phyloP scores from a whole-genome alignment of 2,329 filamentous ascomycete species.

The Pseudogymnoascus sp. region DNA sequence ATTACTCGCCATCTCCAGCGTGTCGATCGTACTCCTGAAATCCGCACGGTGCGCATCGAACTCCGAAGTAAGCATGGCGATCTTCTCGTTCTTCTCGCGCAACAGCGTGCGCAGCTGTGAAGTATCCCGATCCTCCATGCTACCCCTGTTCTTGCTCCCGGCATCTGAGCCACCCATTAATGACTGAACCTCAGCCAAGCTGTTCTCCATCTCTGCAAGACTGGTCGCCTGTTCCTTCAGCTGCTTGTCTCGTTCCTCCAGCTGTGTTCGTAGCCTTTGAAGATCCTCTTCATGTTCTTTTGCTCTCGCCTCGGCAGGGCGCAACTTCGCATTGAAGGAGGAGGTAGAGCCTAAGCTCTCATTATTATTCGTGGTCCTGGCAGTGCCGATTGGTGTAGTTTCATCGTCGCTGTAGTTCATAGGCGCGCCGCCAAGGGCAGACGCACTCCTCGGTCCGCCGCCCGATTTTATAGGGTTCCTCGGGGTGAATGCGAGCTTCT shows the following conservation, averaged over 20 bases:
- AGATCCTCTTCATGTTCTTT: constrained; percentile 62
- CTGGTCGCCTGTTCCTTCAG: constrained; percentile 81
- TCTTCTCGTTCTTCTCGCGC: constrained; percentile 94
- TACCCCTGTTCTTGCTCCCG: constrained; percentile 42
- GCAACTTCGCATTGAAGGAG: constrained; percentile 47
- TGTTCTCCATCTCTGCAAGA: constrained; percentile 83
- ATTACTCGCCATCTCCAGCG: constrained; percentile 86
- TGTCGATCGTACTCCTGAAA: constrained; percentile 95
- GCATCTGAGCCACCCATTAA: constrained; percentile 56
- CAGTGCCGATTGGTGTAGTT: constrained; percentile 45
- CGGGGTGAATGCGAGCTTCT: constrained; percentile 39
- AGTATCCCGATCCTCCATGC: constrained; percentile 64
- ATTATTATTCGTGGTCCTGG: constrained; percentile 47
- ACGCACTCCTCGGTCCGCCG: constrained; percentile 52
- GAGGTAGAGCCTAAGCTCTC: constrained; percentile 50
- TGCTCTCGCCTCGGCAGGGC: constrained; percentile 36
- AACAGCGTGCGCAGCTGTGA: constrained; percentile 73
- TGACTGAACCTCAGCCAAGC: constrained; percentile 71
- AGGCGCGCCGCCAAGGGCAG: constrained; percentile 47
- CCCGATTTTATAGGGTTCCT: constrained; percentile 43
- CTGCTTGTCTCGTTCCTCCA: constrained; percentile 80
- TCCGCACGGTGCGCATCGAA: constrained; percentile 94
- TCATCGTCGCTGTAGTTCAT: constrained; percentile 50
- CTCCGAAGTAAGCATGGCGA: constrained; percentile 83
- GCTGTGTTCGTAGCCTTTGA: constrained; percentile 62